Conservation (phyloP, 2,329 filamentous ascomycete genomes). For the Ascochyta koolunga region DNA sequence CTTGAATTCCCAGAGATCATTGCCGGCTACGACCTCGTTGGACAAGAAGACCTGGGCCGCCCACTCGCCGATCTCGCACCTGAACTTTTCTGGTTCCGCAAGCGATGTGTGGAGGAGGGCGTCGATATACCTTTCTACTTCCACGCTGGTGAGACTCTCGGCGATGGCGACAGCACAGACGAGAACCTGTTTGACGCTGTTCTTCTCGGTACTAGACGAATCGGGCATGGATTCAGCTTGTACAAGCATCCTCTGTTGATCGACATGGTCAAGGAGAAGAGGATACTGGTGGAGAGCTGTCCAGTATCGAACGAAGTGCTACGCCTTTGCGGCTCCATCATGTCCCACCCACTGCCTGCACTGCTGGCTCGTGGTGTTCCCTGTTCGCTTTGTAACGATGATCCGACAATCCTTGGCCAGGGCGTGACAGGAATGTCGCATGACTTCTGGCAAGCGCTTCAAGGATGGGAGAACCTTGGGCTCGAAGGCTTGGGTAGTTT, state of each 20-base stretch:
- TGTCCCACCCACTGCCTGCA: constrained; percentile 80
- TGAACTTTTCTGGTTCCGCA: constrained; percentile 91
- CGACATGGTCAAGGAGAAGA: constrained; percentile 86
- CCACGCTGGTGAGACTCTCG: constrained; percentile 88
- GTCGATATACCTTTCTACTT: constrained; percentile 94
- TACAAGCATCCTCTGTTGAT: constrained; percentile 91
- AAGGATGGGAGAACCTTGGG: constrained; percentile 90
- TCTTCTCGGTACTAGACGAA: constrained; percentile 82
- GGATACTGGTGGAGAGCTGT: constrained; percentile 87
- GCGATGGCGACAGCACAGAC: constrained; percentile 77
- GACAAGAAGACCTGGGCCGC: constrained; percentile 81
- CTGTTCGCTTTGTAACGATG: constrained; percentile 87
- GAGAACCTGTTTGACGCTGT: constrained; percentile 89
- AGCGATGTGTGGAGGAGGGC: constrained; percentile 76
- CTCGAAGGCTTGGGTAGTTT: constrained; percentile 84
- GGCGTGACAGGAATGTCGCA: constrained; percentile 82
- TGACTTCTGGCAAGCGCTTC: constrained; percentile 92
- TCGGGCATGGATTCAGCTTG: constrained; percentile 86
- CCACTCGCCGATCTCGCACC: constrained; percentile 78
- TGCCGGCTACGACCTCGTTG: constrained; percentile 87
- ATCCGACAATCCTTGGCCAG: constrained; percentile 86
- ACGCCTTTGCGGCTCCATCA: constrained; percentile 75
- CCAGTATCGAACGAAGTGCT: constrained; percentile 91
- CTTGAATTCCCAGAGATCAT: constrained; percentile 78
- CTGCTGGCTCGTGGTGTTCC: constrained; percentile 83